Base-by-base conservation (phyloP, 805 yeast species). In the Tetrapisispora taiwanensis region DNA sequence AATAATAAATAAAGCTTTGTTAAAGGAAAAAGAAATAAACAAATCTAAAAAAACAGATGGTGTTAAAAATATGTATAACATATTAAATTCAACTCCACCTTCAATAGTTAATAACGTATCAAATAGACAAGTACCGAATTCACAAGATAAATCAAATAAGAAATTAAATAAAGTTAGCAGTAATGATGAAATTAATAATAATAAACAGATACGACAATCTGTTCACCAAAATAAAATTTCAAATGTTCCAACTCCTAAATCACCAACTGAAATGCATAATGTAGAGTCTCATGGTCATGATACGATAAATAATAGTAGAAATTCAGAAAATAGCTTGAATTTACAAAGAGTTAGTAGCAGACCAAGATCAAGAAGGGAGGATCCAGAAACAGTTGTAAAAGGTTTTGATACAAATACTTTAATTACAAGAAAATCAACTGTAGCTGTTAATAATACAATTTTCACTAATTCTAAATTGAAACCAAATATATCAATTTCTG, bases 1-100 rank as follows among this genome's bases (percentile, higher is more conserved):
- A 42, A 59, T 63, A 14, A 35, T 62, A 20, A 62, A 62, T 44
- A 63, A 62, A 46, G 54, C 59, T 14, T 27, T 59, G 39, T 40
- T 56, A 33, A 57, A 50, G 43, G 54, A 54, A 30, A 50, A 54
- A 24, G 43, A 56, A 34, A 48, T 58, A 14, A 60, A 59, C 43
- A 52, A 43, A 42, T 53, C 63, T 7, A 60, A 59, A 49, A 63
- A 57, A 37, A 51, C 57, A 39, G 68, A 63, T 30, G 68, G 67
- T 15, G 62, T 62, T n/a, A 59, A 52, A 43, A 62, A 54, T 44
- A 44, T 61, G 36, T 63, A 61, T 43, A 47, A 55, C 19, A 59
- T 63, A 17, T 39, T 59, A 20, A 42, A 37, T 18, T n/a, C 41
- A 36, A 42, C 17, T 37, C 13, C 6, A 10, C 30, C 30, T 12